Base-by-base conservation (phyloP, 179 eudicot species). In the Corrigiola litoralis region DNA sequence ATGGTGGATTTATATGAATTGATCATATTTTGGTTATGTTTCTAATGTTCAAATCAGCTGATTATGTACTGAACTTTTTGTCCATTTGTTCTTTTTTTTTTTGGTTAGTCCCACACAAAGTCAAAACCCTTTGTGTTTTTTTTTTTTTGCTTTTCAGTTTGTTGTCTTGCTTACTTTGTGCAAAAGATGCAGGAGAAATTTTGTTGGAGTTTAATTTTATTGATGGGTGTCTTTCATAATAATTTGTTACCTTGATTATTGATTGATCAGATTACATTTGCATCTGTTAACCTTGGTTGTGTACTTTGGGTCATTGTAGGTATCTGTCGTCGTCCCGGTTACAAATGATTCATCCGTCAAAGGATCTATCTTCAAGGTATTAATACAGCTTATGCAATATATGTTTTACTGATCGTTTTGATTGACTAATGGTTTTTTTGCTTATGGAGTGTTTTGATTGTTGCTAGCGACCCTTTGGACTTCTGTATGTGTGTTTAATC, bases 341-440 rank as follows among this genome's bases (percentile, higher is more conserved):
- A 57, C 80, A 42, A 72, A 66, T 51, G 89, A 88, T 67, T 61
- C 75, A 2, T 75, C 73, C 33, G 69, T 78, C 29, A 72, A 71
- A 52, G 81, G 79, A 76, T 78, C 89, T 18, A 41, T 69, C 31
- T 67, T 83, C 38, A 76, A 85, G 95, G 95, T 88, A 71, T 34
- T 34, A 21, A 23, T n/a, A 40, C 28, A 18, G 49, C 33, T 64
- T 50, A 33, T 60, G n/a, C 17, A 10, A n/a, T n/a, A n/a, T n/a
- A 66, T 33, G 34, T 53, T 64, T 18, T 0, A 31, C 17, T 63
- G 42, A 23, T 63, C 16, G 21, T 37, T 8, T 44, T 44, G 38
- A 2, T 38, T n/a, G 28, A 20, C 25, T 58, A 3, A 24, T 31
- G 18, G 42, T 12, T 42, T 31, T 21, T 33, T 49, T 59, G 72